Base-by-base conservation (phyloP, 805 yeast genomes). In the Sugiyamaella valdiviana region DNA sequence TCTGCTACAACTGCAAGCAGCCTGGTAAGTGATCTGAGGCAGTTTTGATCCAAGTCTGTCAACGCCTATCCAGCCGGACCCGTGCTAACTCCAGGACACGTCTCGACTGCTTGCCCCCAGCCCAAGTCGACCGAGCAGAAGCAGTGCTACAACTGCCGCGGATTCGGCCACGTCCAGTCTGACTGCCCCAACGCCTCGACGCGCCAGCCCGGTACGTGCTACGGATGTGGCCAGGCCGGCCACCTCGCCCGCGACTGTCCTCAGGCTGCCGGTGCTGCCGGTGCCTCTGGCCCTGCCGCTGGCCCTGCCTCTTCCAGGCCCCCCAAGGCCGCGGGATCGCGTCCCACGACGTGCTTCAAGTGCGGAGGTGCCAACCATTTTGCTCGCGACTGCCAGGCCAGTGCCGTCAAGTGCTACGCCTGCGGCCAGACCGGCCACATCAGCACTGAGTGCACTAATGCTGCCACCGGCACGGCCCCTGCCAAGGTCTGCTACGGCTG, bases 361-460 rank as follows among this genome's bases (percentile, higher is more conserved):
- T 86, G 95, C 68, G 95, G 95, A 63, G 93, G 91, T 56, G 89
- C 93, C 64, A 86, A 86, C 80, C 95, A 88, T 69, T 83, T 82
- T 71, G 95, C 95, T 57, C 83, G 86, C 73, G 95, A 87, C 69
- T 87, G 96, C 71, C 83, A 81, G 67, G 77, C 80, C 49, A 77
- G 75, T 51, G 71, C 69, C 49, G 76, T 80, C 65, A 85, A 85
- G 71, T 87, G 96, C 70, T 87, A 86, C 75, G 85, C 89, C 51
- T 87, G 96, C 72, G 95, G 95, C 60, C 81, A 83, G 69, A 73
- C 77, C 52, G 95, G 95, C 51, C 96, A 87, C 72, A 79, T 87
- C 60, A 80, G 90, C 49, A 83, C 78, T 69, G 89, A 82, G 52
- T 85, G 93, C 68, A 66, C 67, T 54, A 56, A n/a, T 62, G 59